Evolutionary conservation across 495 filamentous ascomycete species (phyloP), one percentile per base, ranked within the genome.

Genomic region (Aspergillus saccharolyticus): DNA sequence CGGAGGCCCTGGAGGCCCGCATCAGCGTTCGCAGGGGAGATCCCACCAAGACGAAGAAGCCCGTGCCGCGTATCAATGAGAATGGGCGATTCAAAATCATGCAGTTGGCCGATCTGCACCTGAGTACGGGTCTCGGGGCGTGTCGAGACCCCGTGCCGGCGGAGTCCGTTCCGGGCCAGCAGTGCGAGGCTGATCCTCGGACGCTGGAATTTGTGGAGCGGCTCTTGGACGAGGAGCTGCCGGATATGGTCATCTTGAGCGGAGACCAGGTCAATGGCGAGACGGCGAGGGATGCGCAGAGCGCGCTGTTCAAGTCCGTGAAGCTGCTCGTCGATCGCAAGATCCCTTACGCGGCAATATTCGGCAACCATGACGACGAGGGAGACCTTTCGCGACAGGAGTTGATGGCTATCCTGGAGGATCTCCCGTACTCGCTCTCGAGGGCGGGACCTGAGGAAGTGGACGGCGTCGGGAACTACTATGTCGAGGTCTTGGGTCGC

Each of bases 301-400:
- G 83, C 62, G 90, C 93, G 7, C 84, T 98, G 49, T 96, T 96
- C 78, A 98, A 98, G 72, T 90, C 91, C 58, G 91, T 90, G 17
- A 86, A 90, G 57, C 76, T 93, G 3, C 83, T 98, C 50, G 87
- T 93, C 58, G 83, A 90, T 65, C 90, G 86, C 66, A 88, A 89
- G 61, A 88, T 96, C 44, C 95, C 94, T 0, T 98, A 93, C 63
- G 93, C 91, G 42, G 84, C 87, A 48, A 97, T 98, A 54, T 96
- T 97, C 65, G 94, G 94, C 44, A 98, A 98, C 67, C 94, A 98
- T 70, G 94, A 98, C 67, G 91, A 97, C 68, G 93, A 97, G 77
- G 89, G 89, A 16, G 80, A 90, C 49, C 78, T 96, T 54, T 80
- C 84, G 20, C 87, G 95, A 20, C 72, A 79, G 4, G 83, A 83